phyloP scores from a whole-genome alignment of 352 stramenopile genomes.

The Phytophthora podocarpi region DNA sequence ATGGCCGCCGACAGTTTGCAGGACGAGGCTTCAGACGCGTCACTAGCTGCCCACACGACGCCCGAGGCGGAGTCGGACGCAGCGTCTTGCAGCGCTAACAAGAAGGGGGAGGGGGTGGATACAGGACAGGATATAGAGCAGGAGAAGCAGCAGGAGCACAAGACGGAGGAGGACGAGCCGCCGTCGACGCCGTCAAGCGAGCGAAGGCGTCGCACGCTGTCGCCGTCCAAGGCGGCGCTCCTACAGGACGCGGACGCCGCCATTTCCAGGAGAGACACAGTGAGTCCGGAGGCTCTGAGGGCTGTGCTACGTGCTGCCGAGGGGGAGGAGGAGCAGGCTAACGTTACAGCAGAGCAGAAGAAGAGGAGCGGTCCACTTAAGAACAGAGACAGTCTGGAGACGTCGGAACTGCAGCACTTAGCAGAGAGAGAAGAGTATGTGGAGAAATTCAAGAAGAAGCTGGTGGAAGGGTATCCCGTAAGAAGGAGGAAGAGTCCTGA shows the following conservation, averaged over 20 bases:
- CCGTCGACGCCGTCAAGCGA: not conserved
- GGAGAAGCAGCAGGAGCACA: slow-evolving; percentile 1
- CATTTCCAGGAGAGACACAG: slow-evolving; percentile 40
- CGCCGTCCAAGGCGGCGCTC: slow-evolving; percentile 44
- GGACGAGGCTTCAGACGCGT: not conserved
- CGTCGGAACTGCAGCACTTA: slow-evolving; percentile 1
- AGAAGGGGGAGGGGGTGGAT: not conserved
- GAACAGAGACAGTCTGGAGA: slow-evolving; percentile 3
- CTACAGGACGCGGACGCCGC: slow-evolving; percentile 35
- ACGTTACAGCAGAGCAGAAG: not conserved
- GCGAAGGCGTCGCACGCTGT: slow-evolving; percentile 42
- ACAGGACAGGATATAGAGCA: not conserved
- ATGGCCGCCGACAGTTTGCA: not conserved
- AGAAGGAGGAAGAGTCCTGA: not conserved
- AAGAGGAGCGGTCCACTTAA: not conserved
- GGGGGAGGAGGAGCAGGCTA: slow-evolving; percentile 3
- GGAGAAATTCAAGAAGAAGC: not conserved
- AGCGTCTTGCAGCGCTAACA: not conserved
- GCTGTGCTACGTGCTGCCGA: slow-evolving; percentile 23
- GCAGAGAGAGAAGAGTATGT: not conserved
- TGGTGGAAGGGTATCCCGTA: not conserved
- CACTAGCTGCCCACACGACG: not conserved
- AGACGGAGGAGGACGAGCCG: slow-evolving; percentile 19
- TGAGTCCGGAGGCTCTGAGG: slow-evolving; percentile 42
- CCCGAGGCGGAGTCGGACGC: not conserved